Evolutionary conservation across 306 rosid genomes (phyloP), one percentile per base, ranked within the genome.

Genomic region (Rosa chinensis): DNA sequence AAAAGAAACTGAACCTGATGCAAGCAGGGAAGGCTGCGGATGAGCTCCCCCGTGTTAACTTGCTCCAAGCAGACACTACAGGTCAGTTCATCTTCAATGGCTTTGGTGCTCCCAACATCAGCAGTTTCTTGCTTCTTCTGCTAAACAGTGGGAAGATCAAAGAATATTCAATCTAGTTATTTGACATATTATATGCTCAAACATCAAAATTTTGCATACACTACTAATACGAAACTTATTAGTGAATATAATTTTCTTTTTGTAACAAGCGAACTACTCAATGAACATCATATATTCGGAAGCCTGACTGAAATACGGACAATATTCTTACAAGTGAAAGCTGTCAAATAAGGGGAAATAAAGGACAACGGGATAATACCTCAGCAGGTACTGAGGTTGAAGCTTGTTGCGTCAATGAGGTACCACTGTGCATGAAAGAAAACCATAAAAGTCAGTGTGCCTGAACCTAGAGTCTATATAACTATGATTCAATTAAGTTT

Each of bases 31-130:
- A 95, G 89, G 92, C 97, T 95, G 79, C 98, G 99, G 67, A 95
- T 87, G 64, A 93, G 82, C 28, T 93, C 99, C 80, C 98, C 99
- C 56, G 81, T 86, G 48, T 78, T 88, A 80, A 95, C 99, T 87
- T 92, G 99, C 89, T 95, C 98, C 90, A 95, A 85, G 89, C 99
- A 95, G 78, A 95, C 97, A 82, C 94, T 95, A 87, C 99, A 95
- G 23, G 96, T 95, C 83, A 95, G 90, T 80, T 92, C 99, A 89
- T 95, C 97, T 64, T 92, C 94, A 0, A 87, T 80, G 80, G 86
- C 81, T 81, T 92, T 92, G 14, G 83, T 79, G 85, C 79, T 82
- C 64, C 90, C 92, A 84, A 80, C 88, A 82, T 80, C 84, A 37
- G 78, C 76, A 35, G 77, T 43, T 78, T 90, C 97, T 81, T 87